A percentile compares a stretch with the other conserved stretches of the same genome.
These are phyloP conservation scores for Hemileccinum impolitum DNA, from an alignment of 768 basidiomycete species.

Conservation along the genomic window DNA sequence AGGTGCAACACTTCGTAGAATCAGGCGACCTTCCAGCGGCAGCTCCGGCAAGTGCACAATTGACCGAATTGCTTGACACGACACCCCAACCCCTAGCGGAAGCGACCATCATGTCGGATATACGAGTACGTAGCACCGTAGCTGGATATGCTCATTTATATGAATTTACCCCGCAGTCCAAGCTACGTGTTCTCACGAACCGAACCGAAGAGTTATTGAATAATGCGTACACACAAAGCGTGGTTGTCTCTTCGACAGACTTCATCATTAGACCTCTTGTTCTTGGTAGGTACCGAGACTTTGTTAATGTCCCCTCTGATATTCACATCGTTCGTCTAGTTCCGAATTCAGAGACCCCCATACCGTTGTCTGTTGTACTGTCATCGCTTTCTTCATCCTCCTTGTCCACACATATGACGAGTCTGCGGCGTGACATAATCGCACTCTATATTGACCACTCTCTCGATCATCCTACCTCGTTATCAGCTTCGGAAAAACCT, in stretches of 20 bases:
- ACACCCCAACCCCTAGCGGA: constrained; percentile 51
- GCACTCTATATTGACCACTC: constrained; percentile 56
- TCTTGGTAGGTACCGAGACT: constrained; percentile 42
- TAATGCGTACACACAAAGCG: constrained; percentile 61
- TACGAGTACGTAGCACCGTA: constrained; percentile 49
- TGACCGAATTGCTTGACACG: constrained; percentile 44
- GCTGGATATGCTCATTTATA: background rate
- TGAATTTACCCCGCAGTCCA: constrained; percentile 40
- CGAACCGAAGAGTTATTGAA: constrained; percentile 68
- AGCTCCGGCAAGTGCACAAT: constrained; percentile 38
- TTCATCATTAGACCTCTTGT: constrained; percentile 51
- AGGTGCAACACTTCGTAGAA: constrained; percentile 45
- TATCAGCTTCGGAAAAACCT: constrained; percentile 37
- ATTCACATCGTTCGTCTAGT: constrained; percentile 38
- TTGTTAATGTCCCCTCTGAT: constrained; percentile 3
- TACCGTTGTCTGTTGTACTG: constrained; percentile 54
- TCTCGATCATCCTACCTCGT: constrained; percentile 49
- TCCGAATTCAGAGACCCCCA: constrained; percentile 46
- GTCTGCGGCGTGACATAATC: constrained; percentile 63
- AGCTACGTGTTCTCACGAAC: constrained; percentile 51
- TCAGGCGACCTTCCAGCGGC: constrained; percentile 65
- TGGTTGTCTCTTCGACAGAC: constrained; percentile 48
- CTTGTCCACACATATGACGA: constrained; percentile 53
- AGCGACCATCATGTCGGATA: constrained; percentile 49
- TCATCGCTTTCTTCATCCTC: constrained; percentile 55